These are phyloP conservation scores for Neonectria faginata DNA, from an alignment of 2,329 filamentous ascomycete species.

Conservation along the genomic window DNA sequence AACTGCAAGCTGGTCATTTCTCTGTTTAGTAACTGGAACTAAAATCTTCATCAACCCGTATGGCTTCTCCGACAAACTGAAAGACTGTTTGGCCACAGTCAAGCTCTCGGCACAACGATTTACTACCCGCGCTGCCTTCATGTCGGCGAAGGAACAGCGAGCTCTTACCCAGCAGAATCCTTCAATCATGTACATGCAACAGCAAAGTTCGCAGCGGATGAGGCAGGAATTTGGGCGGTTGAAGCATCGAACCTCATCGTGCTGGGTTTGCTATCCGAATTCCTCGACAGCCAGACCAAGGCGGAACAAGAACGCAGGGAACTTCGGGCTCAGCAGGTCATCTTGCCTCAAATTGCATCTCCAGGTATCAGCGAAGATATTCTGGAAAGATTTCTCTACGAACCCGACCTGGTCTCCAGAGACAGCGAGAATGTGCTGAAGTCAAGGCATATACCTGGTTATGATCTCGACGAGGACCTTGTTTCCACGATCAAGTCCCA, in stretches of 20 bases:
- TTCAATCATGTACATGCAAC: slow-evolving; percentile 4
- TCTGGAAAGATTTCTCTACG: background rate
- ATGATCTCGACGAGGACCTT: slow-evolving; percentile 5
- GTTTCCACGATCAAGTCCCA: background rate
- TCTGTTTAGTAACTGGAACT: background rate
- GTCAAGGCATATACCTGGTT: background rate
- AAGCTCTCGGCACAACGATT: background rate
- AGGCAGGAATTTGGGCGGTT: background rate
- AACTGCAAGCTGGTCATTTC: background rate
- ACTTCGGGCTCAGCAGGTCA: background rate
- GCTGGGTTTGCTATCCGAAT: background rate
- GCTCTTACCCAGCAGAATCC: background rate
- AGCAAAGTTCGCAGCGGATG: background rate
- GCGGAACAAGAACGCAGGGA: slow-evolving; percentile 3
- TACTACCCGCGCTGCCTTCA: background rate
- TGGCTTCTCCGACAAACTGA: background rate
- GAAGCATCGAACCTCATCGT: background rate
- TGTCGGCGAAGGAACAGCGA: slow-evolving; percentile 3
- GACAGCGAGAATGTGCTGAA: background rate
- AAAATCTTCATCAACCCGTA: slow-evolving; percentile 1
- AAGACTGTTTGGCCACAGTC: background rate
- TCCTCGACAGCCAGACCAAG: slow-evolving; percentile 1
- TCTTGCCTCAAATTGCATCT: background rate
- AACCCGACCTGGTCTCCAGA: background rate
- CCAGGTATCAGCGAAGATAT: background rate